A percentile compares a stretch with the other conserved stretches of the same genome.
Evolutionary conservation across 345 rosid species (phyloP).

Genomic region (Euphorbia peplus): DNA sequence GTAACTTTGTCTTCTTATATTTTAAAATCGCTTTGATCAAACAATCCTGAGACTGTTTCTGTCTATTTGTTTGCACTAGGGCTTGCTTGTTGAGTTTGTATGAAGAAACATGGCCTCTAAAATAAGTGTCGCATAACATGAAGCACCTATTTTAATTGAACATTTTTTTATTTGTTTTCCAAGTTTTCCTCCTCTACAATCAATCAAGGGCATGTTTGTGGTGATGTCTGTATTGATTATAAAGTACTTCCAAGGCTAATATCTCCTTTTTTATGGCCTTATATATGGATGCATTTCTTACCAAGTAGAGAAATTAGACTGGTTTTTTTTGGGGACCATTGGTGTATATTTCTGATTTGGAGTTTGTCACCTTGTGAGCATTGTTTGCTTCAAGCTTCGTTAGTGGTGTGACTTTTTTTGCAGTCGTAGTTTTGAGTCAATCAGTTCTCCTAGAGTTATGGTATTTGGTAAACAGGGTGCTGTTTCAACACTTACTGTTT

Average conservation of each 20-base stretch:
- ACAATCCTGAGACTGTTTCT: background rate
- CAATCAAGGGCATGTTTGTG: background rate
- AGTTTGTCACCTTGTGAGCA: background rate
- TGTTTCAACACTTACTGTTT: background rate
- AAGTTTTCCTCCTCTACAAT: background rate
- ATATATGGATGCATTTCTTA: background rate
- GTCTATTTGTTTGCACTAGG: background rate
- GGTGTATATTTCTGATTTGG: background rate
- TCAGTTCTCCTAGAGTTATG: background rate
- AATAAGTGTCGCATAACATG: background rate
- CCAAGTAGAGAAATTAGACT: background rate
- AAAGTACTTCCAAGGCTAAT: background rate
- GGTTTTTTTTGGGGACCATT: background rate
- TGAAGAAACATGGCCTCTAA: background rate
- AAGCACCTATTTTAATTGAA: background rate
- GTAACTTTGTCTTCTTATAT: slow-evolving; percentile 10
- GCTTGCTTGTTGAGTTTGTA: background rate
- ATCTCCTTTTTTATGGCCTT: background rate
- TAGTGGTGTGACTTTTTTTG: background rate
- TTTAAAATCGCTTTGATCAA: background rate
- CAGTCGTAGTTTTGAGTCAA: background rate
- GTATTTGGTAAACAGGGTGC: background rate
- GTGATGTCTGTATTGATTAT: background rate
- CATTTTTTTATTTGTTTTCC: background rate
- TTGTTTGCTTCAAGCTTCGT: background rate